These are phyloP conservation scores for Ophiostoma piceae DNA, from an alignment of 2,329 filamentous ascomycete genomes.

Conservation along the genomic window DNA sequence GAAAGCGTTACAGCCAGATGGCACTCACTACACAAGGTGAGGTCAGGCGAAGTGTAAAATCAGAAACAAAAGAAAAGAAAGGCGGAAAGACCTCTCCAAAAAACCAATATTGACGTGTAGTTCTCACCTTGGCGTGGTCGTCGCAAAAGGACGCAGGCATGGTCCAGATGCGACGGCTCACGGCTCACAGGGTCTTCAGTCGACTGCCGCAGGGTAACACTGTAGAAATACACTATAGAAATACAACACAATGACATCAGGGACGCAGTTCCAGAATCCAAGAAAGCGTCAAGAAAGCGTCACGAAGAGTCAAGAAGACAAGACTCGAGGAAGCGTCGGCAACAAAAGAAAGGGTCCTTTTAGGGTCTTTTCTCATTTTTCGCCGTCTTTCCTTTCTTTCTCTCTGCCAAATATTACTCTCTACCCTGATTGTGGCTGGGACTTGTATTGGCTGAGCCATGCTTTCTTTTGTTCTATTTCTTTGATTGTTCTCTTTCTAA, in stretches of 20 bases:
- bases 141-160: not conserved
- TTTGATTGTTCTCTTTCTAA: not conserved
- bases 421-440: not conserved
- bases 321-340: not conserved
- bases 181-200: no score
- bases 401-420: not conserved
- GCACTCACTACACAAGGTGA: no score
- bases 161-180: no score
- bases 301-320: not conserved
- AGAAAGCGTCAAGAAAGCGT: not conserved
- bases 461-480: not conserved
- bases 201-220: no score
- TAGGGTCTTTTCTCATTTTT: conserved; percentile 1
- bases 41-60: no score
- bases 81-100: not conserved
- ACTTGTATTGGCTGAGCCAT: not conserved
- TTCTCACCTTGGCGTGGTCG: not conserved
- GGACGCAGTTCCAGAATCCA: no score
- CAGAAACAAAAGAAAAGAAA: not conserved
- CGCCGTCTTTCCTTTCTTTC: not conserved
- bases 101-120: conserved; percentile 1
- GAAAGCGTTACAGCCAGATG: no score
- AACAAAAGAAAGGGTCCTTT: conserved; percentile 1
- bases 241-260: no score
- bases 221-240: no score